phyloP scores from a whole-genome alignment of 352 stramenopile genomes.

The Discostella stelligera region DNA sequence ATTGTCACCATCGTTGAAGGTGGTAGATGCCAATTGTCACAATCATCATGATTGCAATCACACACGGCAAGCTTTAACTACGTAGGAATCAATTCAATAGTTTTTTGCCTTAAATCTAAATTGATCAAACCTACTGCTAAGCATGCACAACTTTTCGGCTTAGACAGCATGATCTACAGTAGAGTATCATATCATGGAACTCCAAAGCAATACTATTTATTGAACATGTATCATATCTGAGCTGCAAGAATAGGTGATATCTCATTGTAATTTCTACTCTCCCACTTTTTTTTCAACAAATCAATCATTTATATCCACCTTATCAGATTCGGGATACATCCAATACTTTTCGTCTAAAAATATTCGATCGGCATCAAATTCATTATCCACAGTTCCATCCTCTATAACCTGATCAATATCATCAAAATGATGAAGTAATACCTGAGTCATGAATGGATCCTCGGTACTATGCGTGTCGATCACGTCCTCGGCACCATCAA shows the following conservation, averaged over 20 bases:
- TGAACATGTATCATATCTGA: background rate
- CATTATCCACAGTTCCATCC: constrained; percentile 30
- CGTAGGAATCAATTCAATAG: too few relatives aligned
- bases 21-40: too few relatives aligned
- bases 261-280: too few relatives aligned
- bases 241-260: background rate
- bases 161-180: too few relatives aligned
- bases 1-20: too few relatives aligned
- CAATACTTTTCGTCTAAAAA: constrained; percentile 49
- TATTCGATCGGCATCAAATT: constrained; percentile 45
- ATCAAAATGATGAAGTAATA: constrained; percentile 56
- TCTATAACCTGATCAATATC: constrained; percentile 42
- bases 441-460: constrained; percentile 41
- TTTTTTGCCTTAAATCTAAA: too few relatives aligned
- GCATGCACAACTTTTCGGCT: too few relatives aligned
- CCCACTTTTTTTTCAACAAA: background rate
- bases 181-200: too few relatives aligned
- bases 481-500: constrained; percentile 26
- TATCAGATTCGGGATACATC: constrained; percentile 9
- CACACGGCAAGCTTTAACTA: too few relatives aligned
- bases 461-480: constrained; percentile 26
- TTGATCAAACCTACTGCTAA: too few relatives aligned
- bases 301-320: constrained; percentile 5
- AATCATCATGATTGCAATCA: too few relatives aligned
- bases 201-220: background rate